Percentiles rank a stretch among this genome's conserved stretches.
Conservation (phyloP, 805 yeast species). For the Candida pseudoglaebosa region DNA sequence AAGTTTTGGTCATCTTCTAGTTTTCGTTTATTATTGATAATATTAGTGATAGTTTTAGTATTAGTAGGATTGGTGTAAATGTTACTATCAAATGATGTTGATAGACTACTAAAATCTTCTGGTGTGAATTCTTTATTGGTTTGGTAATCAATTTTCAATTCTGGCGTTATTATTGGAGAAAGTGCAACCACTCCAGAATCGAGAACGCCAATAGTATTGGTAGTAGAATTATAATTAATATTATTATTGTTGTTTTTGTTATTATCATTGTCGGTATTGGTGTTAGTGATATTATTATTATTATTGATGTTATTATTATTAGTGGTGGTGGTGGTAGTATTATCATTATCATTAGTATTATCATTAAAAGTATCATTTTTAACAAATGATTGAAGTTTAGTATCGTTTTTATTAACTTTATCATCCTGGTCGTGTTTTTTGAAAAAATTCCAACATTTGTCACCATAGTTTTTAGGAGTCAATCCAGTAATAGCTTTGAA, state of each 20-base stretch:
- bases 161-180: too few species aligned
- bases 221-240: too few species aligned
- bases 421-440: conserved; percentile 23
- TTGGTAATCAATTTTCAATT: too few species aligned
- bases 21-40: background rate
- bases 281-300: conserved; percentile 1
- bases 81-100: too few species aligned
- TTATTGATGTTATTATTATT: conserved; percentile 1
- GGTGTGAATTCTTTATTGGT: too few species aligned
- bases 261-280: conserved; percentile 2
- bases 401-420: background rate
- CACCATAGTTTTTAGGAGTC: conserved; percentile 88
- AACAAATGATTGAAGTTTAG: too few species aligned
- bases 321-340: too few species aligned
- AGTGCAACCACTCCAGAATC: too few species aligned
- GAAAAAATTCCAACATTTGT: conserved; percentile 66
- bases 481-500: conserved; percentile 82
- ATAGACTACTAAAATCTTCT: too few species aligned
- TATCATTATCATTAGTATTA: too few species aligned
- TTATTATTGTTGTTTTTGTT: conserved; percentile 1
- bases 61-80: too few species aligned
- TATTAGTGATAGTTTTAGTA: background rate
- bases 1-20: background rate
- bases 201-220: too few species aligned
- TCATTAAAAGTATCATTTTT: background rate